Evolutionary conservation across 2,329 filamentous ascomycete species (phyloP), one percentile per base, ranked within the genome.

Genomic region (Dothistroma septosporum): DNA sequence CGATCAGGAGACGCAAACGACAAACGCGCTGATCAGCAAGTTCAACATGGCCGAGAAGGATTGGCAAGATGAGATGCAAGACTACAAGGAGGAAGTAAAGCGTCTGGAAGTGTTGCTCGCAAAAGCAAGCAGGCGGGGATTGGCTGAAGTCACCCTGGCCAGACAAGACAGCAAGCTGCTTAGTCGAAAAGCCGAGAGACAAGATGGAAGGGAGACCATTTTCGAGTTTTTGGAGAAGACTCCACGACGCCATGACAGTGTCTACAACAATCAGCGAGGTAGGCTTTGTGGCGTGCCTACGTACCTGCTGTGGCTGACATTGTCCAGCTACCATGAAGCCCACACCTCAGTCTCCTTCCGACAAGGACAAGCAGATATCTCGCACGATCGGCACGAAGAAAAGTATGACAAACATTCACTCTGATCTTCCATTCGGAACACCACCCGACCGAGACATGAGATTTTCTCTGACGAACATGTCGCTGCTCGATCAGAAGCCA

Each of bases 41-140:
- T 68, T 69, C 41, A 68, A 72, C 33, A 64, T 64, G 16, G 67
- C 71, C 8, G 70, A 76, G 58, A 66, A 70, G 12, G 60, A 62
- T 5, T 78, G 73, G 75, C 49, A 66, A 2, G 61, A 71, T 9
- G 69, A 73, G 56, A 73, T 75, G 60, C 65, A 67, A 46, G 67
- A 69, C 16, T 79, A 76, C 63, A 71, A 74, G 44, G 72, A 72
- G 2, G 77, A 80, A 61, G 74, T 79, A 55, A 77, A 75, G 59
- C 74, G 77, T 16, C 70, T 80, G 14, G 78, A 80, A 64, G 61
- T 79, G 3, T 62, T 80, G 28, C 77, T 80, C 59, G 75, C 76
- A 2, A 74, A 73, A 53, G 61, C 63, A 14, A 74, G 77, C 8
- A 72, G 74, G 28, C 67, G 71, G 47, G 78, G 78, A 10, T 69